Evolutionary conservation across 164 flowering plant species (phyloP).

Genomic region (Berberis vulgaris): DNA sequence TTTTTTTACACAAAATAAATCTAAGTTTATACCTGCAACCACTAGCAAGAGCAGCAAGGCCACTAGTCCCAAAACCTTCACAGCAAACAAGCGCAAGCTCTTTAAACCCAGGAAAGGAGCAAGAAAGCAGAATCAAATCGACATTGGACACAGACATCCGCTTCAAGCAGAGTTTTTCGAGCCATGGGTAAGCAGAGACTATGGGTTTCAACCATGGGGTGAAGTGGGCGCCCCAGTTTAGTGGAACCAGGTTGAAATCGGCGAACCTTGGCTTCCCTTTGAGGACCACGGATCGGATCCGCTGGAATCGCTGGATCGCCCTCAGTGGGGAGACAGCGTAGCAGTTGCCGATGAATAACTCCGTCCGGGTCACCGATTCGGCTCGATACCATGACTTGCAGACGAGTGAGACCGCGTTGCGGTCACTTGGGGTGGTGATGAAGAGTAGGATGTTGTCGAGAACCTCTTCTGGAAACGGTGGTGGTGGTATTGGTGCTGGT

Average conservation of each 20-base stretch:
- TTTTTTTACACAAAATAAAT: no score
- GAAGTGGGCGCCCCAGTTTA: conserved; percentile 76
- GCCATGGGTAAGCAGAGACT: conserved; percentile 40
- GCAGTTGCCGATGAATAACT: conserved; percentile 81
- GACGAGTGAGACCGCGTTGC: conserved; percentile 74
- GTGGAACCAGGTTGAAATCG: conserved; percentile 68
- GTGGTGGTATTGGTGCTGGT: no score
- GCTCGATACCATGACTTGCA: conserved; percentile 76
- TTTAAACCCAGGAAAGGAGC: conserved; percentile 41
- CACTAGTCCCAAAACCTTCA: conserved; percentile 77
- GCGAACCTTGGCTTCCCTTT: conserved; percentile 89
- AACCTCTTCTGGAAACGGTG: conserved; percentile 50
- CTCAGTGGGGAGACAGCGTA: conserved; percentile 59
- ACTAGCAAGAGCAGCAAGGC: conserved; percentile 57
- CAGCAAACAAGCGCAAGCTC: conserved; percentile 73
- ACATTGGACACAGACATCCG: conserved; percentile 65
- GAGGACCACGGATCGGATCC: conserved; percentile 40
- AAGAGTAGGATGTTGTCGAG: conserved; percentile 73
- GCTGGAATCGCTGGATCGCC: conserved; percentile 40
- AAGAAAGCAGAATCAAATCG: conserved; percentile 49
- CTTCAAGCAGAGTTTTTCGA: conserved; percentile 64
- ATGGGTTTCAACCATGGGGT: conserved; percentile 50
- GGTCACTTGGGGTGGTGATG: conserved; percentile 59
- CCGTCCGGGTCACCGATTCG: conserved; percentile 64
- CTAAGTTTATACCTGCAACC: conserved; percentile 50